phyloP scores from a whole-genome alignment of 768 basidiomycete species.

The Boletellus ananiceps region DNA sequence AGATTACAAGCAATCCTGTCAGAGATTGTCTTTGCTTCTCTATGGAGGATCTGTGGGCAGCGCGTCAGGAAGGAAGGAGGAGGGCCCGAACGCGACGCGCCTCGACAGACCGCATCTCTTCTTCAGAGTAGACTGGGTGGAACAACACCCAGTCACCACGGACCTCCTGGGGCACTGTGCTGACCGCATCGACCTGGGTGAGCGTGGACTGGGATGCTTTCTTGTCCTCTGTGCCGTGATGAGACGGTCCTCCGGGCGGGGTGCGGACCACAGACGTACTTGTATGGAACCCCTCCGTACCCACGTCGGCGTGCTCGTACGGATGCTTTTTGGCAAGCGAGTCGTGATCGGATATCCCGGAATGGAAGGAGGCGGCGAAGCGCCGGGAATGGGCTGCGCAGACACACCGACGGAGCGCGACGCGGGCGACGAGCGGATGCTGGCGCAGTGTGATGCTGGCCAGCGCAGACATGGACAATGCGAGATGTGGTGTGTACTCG shows the following conservation, averaged over 20 bases:
- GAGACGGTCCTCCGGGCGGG: background rate
- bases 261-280: slow-evolving; percentile 15
- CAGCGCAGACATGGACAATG: slow-evolving; percentile 15
- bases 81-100: slow-evolving; percentile 32
- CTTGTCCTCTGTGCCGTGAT: slow-evolving; percentile 24
- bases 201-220: slow-evolving; percentile 14
- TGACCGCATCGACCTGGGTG: slow-evolving; percentile 38
- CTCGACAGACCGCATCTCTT: slow-evolving; percentile 69
- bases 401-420: slow-evolving; percentile 6
- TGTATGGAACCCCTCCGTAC: slow-evolving; percentile 35
- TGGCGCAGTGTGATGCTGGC: slow-evolving; percentile 10
- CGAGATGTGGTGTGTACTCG: background rate
- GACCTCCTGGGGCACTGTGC: slow-evolving; percentile 51
- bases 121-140: slow-evolving; percentile 83
- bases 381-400: slow-evolving; percentile 5
- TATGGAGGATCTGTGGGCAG: slow-evolving; percentile 58
- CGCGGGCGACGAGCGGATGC: slow-evolving; percentile 6
- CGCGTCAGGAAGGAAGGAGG: slow-evolving; percentile 1
- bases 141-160: slow-evolving; percentile 88
- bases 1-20: slow-evolving; percentile 72
- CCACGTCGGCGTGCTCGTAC: slow-evolving; percentile 21
- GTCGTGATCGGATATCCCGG: slow-evolving; percentile 17
- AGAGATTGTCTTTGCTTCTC: slow-evolving; percentile 54
- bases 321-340: slow-evolving; percentile 22
- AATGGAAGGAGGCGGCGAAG: slow-evolving; percentile 21